Percentiles rank a stretch among this genome's conserved stretches.
phyloP scores from a whole-genome alignment of 2,329 filamentous ascomycete genomes.

The Trichoderma arundinaceum region DNA sequence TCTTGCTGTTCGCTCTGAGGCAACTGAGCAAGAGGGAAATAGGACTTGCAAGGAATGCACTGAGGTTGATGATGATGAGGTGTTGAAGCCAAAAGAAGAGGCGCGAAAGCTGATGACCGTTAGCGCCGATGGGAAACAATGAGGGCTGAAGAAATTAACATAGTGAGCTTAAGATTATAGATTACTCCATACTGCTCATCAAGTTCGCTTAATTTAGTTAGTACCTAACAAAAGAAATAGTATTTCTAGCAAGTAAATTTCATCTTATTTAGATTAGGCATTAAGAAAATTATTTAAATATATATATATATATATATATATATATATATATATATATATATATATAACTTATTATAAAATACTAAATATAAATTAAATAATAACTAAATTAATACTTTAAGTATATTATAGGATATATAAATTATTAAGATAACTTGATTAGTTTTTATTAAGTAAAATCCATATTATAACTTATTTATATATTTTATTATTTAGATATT shows the following conservation, averaged over 20 bases:
- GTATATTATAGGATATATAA: background rate
- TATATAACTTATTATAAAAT: background rate
- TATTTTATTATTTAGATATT: no score
- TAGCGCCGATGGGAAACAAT: conserved; percentile 21
- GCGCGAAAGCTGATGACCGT: conserved; percentile 14
- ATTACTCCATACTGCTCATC: no score
- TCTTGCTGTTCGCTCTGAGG: conserved; percentile 1
- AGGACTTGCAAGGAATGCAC: conserved; percentile 5
- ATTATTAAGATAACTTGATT: background rate
- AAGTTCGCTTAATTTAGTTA: no score
- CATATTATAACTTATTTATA: background rate
- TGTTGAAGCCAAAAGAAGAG: background rate
- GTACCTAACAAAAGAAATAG: no score
- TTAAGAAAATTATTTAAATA: no score
- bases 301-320: background rate
- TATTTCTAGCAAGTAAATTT: no score
- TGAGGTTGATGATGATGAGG: conserved; percentile 16
- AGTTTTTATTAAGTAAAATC: background rate
- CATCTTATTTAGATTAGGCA: no score
- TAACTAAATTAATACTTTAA: background rate
- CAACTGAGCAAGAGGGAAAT: background rate
- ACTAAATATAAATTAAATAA: background rate
- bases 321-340: background rate
- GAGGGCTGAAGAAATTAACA: conserved; percentile 20
- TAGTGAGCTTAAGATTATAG: conserved; percentile 2